Percentiles rank a stretch among this genome's conserved stretches.
These are phyloP conservation scores for Porphyrellus cyaneotinctus DNA, from an alignment of 768 basidiomycete genomes.

Conservation along the genomic window DNA sequence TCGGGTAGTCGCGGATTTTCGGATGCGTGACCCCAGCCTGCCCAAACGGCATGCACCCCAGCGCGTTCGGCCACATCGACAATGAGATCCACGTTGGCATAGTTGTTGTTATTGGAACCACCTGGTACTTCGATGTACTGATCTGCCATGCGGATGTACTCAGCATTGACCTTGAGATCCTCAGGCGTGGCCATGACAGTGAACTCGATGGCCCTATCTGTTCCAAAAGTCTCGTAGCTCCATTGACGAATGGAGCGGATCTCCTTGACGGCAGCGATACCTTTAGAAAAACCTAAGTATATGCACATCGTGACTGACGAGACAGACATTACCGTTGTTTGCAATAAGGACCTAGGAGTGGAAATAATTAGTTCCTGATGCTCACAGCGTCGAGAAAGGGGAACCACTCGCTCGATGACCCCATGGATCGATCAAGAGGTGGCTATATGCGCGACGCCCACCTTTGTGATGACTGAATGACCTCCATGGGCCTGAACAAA, in stretches of 20 bases:
- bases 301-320: slow-evolving; percentile 7
- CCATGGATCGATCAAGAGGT: slow-evolving; percentile 6
- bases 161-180: slow-evolving; percentile 97
- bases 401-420: background rate
- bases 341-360: slow-evolving; percentile 84
- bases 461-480: slow-evolving; percentile 98
- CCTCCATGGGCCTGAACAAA: slow-evolving; percentile 91
- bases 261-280: slow-evolving; percentile 99
- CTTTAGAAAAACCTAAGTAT: slow-evolving; percentile 38
- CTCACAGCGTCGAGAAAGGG: background rate
- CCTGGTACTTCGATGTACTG: slow-evolving; percentile 98
- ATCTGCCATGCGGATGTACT: slow-evolving; percentile 99
- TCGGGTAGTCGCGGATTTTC: slow-evolving; percentile 98
- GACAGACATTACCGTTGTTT: slow-evolving; percentile 72
- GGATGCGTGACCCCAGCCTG: slow-evolving; percentile 99
- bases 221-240: slow-evolving; percentile 99
- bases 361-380: slow-evolving; percentile 4
- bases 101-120: slow-evolving; percentile 98
- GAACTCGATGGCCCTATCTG: slow-evolving; percentile 94
- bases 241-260: slow-evolving; percentile 98
- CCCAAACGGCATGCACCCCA: slow-evolving; percentile 99
- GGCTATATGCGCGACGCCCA: slow-evolving; percentile 35
- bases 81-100: slow-evolving; percentile 98
- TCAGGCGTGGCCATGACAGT: slow-evolving; percentile 99
- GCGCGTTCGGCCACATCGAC: slow-evolving; percentile 96